A percentile compares a stretch with the other conserved stretches of the same genome.
Evolutionary conservation across 2,329 filamentous ascomycete genomes (phyloP).

Genomic region (Arthrobotrys pseudoclavata): DNA sequence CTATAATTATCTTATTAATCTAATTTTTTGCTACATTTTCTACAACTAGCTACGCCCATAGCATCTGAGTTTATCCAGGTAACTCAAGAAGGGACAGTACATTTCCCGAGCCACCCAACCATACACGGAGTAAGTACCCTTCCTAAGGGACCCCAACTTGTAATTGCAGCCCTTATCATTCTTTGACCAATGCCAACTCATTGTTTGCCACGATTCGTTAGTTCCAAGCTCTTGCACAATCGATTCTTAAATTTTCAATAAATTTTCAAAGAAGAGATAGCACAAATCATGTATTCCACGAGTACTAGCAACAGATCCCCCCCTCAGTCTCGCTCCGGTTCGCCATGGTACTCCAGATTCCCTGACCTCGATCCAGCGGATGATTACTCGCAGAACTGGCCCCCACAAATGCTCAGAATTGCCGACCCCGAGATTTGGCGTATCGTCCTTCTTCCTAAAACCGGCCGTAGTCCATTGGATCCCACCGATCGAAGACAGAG

Average conservation of each 20-base stretch:
- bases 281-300: conserved; percentile 26
- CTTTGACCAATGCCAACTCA: not conserved
- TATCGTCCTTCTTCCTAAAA: conserved; percentile 33
- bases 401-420: conserved; percentile 43
- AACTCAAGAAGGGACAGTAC: not conserved
- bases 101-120: too few species aligned
- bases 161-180: not conserved
- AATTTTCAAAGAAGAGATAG: too few species aligned
- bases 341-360: conserved; percentile 51
- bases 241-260: not conserved
- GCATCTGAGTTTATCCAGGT: too few species aligned
- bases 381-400: conserved; percentile 38
- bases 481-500: conserved; percentile 32
- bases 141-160: too few species aligned
- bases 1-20: not conserved
- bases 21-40: not conserved
- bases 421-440: conserved; percentile 31
- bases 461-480: conserved; percentile 23
- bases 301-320: conserved; percentile 39
- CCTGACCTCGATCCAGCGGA: conserved; percentile 29
- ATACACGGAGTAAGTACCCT: not conserved
- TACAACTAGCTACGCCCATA: too few species aligned
- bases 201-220: not conserved
- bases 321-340: conserved; percentile 45
- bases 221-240: not conserved